Evolutionary conservation across 495 filamentous ascomycete genomes (phyloP).

Genomic region (Staphylotrichum tortipilum): DNA sequence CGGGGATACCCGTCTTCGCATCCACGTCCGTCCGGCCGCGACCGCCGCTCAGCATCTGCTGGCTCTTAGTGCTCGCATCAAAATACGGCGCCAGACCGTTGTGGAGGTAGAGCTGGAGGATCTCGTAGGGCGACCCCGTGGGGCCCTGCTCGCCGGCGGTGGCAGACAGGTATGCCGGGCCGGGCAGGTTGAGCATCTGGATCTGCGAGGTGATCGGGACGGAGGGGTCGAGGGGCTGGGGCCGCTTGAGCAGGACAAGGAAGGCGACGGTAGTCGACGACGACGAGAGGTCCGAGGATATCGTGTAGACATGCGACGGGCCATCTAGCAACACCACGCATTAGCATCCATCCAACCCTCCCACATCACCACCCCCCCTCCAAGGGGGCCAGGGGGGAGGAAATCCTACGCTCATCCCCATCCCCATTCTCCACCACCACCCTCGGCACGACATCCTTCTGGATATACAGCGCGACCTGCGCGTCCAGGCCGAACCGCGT

Average conservation of each 20-base stretch:
- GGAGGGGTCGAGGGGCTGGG: conserved; percentile 72
- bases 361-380: too few relatives aligned
- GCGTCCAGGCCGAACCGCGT: conserved; percentile 80
- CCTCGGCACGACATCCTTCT: conserved; percentile 62
- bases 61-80: conserved; percentile 82
- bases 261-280: conserved; percentile 71
- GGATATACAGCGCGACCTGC: conserved; percentile 80
- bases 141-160: conserved; percentile 56
- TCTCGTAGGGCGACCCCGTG: conserved; percentile 77
- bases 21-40: conserved; percentile 72
- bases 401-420: conserved; percentile 22
- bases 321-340: conserved; percentile 20
- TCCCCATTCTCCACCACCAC: conserved; percentile 27
- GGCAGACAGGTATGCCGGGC: conserved; percentile 56
- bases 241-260: conserved; percentile 81
- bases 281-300: conserved; percentile 72
- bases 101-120: conserved; percentile 80
- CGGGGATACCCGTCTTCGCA: conserved; percentile 87
- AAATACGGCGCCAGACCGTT: conserved; percentile 87
- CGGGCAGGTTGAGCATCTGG: conserved; percentile 84
- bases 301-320: conserved; percentile 58
- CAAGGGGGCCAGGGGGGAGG: too few relatives aligned
- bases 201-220: conserved; percentile 76
- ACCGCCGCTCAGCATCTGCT: conserved; percentile 55
- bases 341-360: too few relatives aligned